These are phyloP conservation scores for Gossypioides kirkii DNA, from an alignment of 345 rosid species.

Conservation along the genomic window DNA sequence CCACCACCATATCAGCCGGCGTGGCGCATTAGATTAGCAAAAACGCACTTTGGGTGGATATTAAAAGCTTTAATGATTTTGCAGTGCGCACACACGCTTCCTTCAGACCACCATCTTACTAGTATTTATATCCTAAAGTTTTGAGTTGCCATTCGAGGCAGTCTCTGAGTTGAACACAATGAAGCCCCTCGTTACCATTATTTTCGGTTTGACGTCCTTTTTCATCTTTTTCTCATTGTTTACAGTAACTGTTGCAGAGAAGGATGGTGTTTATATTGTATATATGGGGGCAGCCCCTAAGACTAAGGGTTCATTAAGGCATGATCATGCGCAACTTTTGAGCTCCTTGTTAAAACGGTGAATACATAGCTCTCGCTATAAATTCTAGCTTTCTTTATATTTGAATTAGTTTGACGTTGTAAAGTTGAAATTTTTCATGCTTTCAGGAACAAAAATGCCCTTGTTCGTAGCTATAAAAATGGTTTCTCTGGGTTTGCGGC, in stretches of 20 bases:
- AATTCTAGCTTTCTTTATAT: no score
- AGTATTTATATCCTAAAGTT: conserved; percentile 14
- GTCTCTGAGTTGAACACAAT: conserved; percentile 23
- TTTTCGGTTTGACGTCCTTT: not conserved
- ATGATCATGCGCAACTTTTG: conserved; percentile 41
- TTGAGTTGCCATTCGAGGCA: not conserved
- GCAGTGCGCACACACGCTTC: not conserved
- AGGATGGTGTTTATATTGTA: conserved; percentile 53
- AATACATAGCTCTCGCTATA: not conserved
- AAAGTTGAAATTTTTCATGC: not conserved
- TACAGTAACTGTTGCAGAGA: conserved; percentile 19
- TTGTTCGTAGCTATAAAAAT: conserved; percentile 44
- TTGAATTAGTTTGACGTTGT: not conserved
- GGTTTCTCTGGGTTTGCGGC: conserved; percentile 83
- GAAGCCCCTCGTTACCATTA: conserved; percentile 23
- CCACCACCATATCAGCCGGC: conserved; percentile 3
- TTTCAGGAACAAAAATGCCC: conserved; percentile 41
- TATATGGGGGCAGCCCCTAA: conserved; percentile 63
- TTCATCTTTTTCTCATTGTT: conserved; percentile 20
- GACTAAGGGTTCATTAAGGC: conserved; percentile 24
- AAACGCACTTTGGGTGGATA: conserved; percentile 33
- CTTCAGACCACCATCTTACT: conserved; percentile 10
- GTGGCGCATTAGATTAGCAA: conserved; percentile 6
- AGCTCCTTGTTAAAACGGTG: conserved; percentile 43
- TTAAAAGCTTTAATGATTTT: conserved; percentile 2